phyloP scores from a whole-genome alignment of 768 basidiomycete genomes.

The Coprinopsis cinerea region DNA sequence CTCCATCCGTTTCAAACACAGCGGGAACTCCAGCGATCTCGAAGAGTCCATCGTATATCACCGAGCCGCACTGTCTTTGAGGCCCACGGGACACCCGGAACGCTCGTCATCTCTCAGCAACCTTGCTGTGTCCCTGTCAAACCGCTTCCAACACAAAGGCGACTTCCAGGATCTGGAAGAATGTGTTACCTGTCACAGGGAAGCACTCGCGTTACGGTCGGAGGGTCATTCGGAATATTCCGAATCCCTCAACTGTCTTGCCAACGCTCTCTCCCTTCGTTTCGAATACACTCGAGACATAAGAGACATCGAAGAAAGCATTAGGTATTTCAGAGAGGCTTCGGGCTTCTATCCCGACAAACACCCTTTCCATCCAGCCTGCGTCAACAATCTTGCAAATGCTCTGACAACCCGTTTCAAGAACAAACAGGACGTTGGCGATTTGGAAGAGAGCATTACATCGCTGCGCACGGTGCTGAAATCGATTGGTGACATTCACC shows the following conservation, averaged over 20 bases:
- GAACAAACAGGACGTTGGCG: not conserved
- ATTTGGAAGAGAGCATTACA: conserved; percentile 11
- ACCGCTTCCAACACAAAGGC: not conserved
- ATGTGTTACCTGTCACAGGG: not conserved
- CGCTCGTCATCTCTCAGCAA: not conserved
- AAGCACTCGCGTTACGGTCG: not conserved
- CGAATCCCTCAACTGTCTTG: not conserved
- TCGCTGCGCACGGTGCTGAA: conserved; percentile 9
- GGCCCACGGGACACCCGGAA: not conserved
- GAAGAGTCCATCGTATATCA: not conserved
- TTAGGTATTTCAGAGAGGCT: not conserved
- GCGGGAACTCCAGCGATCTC: not conserved
- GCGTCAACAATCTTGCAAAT: not conserved
- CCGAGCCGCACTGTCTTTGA: not conserved
- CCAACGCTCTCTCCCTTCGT: not conserved
- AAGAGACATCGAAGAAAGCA: not conserved
- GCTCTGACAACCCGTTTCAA: not conserved
- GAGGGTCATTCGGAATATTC: not conserved
- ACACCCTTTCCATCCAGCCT: not conserved
- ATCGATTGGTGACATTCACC: conserved; percentile 7
- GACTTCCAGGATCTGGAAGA: not conserved
- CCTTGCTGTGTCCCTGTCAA: not conserved
- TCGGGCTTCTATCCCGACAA: not conserved
- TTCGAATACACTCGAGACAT: not conserved
- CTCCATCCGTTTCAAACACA: not conserved